Conservation (phyloP, 345 rosid species). For the Ceriops zippeliana region DNA sequence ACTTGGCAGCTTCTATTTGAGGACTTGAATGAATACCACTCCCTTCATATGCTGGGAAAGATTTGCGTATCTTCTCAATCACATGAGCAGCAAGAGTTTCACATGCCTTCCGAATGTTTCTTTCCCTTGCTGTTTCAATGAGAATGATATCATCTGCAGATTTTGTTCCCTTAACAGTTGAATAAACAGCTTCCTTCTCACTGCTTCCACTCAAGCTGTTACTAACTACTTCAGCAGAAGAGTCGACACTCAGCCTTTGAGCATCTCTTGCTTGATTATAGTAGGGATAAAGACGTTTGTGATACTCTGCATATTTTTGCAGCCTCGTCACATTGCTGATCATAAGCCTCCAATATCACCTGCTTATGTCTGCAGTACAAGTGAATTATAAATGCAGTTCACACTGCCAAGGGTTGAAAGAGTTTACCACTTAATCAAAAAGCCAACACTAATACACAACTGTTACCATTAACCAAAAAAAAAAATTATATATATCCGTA, state of each 20-base stretch:
- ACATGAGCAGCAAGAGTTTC: slow-evolving; percentile 71
- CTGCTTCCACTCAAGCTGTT: slow-evolving; percentile 41
- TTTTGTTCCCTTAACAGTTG: slow-evolving; percentile 78
- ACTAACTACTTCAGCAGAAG: slow-evolving; percentile 46
- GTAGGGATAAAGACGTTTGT: slow-evolving; percentile 64
- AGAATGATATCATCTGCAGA: slow-evolving; percentile 79
- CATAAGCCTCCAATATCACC: slow-evolving; percentile 80
- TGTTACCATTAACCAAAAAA: background rate
- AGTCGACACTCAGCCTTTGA: slow-evolving; percentile 55
- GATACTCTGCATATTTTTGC: slow-evolving; percentile 86
- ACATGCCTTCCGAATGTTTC: slow-evolving; percentile 78
- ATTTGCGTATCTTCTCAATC: slow-evolving; percentile 58
- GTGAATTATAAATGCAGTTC: background rate
- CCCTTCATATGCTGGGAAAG: slow-evolving; percentile 96
- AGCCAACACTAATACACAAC: background rate
- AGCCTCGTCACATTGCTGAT: slow-evolving; percentile 93
- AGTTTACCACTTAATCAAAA: background rate
- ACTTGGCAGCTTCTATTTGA: slow-evolving; percentile 65
- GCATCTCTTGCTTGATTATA: slow-evolving; percentile 90
- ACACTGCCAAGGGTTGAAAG: background rate
- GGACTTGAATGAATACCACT: slow-evolving; percentile 70
- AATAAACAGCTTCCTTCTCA: slow-evolving; percentile 83
- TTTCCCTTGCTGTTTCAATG: slow-evolving; percentile 71
- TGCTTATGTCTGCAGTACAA: slow-evolving; percentile 69
- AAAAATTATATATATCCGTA: background rate